These are phyloP conservation scores for Haplosporangium gracile DNA, from an alignment of 192 early-diverging fungal genomes.

Conservation along the genomic window DNA sequence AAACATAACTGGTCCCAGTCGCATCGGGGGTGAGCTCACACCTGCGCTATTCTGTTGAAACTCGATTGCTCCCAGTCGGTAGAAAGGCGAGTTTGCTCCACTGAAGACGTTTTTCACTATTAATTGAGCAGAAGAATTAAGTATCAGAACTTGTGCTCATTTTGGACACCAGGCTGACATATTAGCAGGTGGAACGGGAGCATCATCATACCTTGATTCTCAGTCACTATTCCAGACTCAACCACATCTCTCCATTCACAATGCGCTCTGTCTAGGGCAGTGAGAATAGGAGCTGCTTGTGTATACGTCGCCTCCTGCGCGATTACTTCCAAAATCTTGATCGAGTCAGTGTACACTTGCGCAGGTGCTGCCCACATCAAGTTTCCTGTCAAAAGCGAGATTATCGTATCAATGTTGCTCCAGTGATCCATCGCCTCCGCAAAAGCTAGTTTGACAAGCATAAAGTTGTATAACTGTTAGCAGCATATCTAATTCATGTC, in stretches of 20 bases:
- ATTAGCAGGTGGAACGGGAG: neutral
- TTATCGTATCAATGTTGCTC: slow-evolving; percentile 39
- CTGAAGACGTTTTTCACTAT: slow-evolving; percentile 41
- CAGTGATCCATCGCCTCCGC: slow-evolving; percentile 53
- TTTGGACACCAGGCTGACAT: neutral
- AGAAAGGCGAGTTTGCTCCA: slow-evolving; percentile 37
- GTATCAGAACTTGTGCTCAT: neutral
- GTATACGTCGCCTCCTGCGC: slow-evolving; percentile 32
- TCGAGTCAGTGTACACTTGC: slow-evolving; percentile 21
- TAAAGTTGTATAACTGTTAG: neutral
- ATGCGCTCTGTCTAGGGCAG: slow-evolving; percentile 27
- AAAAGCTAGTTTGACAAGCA: slow-evolving; percentile 24
- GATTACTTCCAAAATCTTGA: slow-evolving; percentile 37
- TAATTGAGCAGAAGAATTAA: neutral
- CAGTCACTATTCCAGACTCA: slow-evolving; percentile 11
- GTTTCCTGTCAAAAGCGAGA: slow-evolving; percentile 32
- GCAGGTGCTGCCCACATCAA: slow-evolving; percentile 41
- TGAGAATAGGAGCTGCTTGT: slow-evolving; percentile 20
- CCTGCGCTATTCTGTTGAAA: neutral
- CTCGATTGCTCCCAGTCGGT: slow-evolving; percentile 30
- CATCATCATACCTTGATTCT: slow-evolving; percentile 13
- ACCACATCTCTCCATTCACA: slow-evolving; percentile 23
- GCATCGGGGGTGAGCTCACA: slow-evolving; percentile 27
- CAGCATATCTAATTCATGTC: neutral
- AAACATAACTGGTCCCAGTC: slow-evolving; percentile 39